Evolutionary conservation across 2,329 filamentous ascomycete genomes (phyloP), one percentile per base, ranked within the genome.

Genomic region (Aspergillus transmontanensis): DNA sequence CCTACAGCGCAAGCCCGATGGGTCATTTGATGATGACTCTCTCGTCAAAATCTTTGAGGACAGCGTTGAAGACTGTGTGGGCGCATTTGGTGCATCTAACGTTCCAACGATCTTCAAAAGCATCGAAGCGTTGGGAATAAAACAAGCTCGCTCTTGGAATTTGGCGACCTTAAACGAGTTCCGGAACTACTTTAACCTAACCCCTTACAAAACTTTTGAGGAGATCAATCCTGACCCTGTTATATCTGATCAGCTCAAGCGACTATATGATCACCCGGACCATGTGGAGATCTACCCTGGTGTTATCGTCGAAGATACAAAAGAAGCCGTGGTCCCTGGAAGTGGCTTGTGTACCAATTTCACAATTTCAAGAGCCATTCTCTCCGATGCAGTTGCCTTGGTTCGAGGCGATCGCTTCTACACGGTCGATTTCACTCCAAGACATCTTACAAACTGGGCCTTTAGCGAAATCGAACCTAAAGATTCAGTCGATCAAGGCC

Each of bases 71-170:
- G 86, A 89, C 61, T 84, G 85, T 39, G 85, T 86, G 2, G 86
- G 86, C 39, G 79, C 81, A 6, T 89, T 88, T 66, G 87, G 87
- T 1, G 83, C 87, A 2, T 81, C 82, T 16, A 86, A 85, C 70
- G 82, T 89, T 0, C 87, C 87, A 5, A 81, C 81, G 46, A 81
- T 84, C 1, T 83, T 90, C 69, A 86, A 83, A 68, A 79, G 82
- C 1, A 82, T 90, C n/a, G 88, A 90, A 73, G 80, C 88, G 3
- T 80, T 89, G 2, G 87, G 87, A 10, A 89, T 89, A 57, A 80
- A 83, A 21, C 87, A 89, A 67, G 85, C 84, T 6, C 84, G 87
- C 45, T 83, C 84, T 43, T 89, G 87, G 87, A 83, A 87, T 59
- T 75, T 88, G 12, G 85, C 83, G 0, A 86, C 86, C 0, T 75